Base-by-base conservation (phyloP, 2,329 filamentous ascomycete genomes). In the Diaporthe ilicicola region DNA sequence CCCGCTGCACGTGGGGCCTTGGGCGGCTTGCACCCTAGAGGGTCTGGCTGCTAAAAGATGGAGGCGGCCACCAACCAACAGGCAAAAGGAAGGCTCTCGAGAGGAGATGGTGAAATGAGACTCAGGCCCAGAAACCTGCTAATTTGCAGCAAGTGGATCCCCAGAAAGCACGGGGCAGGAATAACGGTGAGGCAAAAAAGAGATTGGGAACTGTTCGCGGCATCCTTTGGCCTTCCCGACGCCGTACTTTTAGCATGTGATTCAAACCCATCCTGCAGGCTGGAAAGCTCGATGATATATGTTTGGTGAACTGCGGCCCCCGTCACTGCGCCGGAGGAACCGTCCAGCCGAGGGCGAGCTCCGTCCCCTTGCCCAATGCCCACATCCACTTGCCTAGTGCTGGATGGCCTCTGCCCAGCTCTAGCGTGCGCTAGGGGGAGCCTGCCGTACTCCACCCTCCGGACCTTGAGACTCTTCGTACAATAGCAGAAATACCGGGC, bases 151-250 rank as follows among this genome's bases (percentile, higher is more conserved):
- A 46, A 34, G 65, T 71, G 64, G 64, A 29, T 59, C 53, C 22
- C 22, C 54, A 42, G 29, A 39, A 27, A 48, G 53, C 53, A 59
- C 44, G 55, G 66, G 66, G 42, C 53, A 48, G 29, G 44, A 32
- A 27, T 19, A 50, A 66, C 67, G 66, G 56, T 65, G 70, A 69
- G 51, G 59, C 53, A 56, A 65, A 56, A 56, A 34, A 34, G 70
- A 72, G 48, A 72, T 72, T 69, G 51, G 67, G 51, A 27, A 50
- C 56, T 53, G 32, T 61, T 13, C 27, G 22, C 9, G 24, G 48
- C 22, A 39, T 53, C 37, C 6, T 66, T 32, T 44, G 22, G 22
- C n/a, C 13, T n/a, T 46, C 22, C 24, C 56, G 37, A n/a, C 46
- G 17, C 27, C 19, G 22, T 24, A 19, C 39, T 55, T 44, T 51